Percentiles rank a stretch among this genome's conserved stretches.
Evolutionary conservation across 1,284 basidiomycete species (phyloP).

Genomic region (Clitocybe nebularis): DNA sequence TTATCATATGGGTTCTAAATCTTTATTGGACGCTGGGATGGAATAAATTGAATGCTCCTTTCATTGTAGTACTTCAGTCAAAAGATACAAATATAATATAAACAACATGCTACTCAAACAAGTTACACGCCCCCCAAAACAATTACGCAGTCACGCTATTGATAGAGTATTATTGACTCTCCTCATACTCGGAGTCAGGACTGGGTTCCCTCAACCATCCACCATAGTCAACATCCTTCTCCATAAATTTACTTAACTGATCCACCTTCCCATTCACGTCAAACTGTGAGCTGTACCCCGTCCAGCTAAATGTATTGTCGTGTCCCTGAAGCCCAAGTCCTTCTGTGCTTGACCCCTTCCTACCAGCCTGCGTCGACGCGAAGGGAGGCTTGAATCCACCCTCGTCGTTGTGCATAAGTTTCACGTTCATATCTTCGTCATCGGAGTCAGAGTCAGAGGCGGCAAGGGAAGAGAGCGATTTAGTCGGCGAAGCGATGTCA

Average conservation of each 20-base stretch:
- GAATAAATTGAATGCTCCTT: too few relatives aligned
- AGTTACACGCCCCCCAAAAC: too few relatives aligned
- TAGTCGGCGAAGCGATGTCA: conserved; percentile 21
- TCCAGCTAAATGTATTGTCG: conserved; percentile 15
- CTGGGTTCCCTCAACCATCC: conserved; percentile 21
- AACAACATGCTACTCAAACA: too few relatives aligned
- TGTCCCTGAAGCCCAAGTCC: neutral
- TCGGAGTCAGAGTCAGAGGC: conserved; percentile 23
- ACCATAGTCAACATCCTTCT: conserved; percentile 27
- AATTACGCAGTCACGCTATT: too few relatives aligned
- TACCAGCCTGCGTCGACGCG: conserved; percentile 26
- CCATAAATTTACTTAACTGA: conserved; percentile 27
- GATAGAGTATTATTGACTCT: too few relatives aligned
- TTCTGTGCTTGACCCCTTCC: neutral
- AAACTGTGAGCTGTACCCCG: conserved; percentile 29
- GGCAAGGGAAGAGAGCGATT: conserved; percentile 28
- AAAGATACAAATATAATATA: too few relatives aligned
- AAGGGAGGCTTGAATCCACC: conserved; percentile 26
- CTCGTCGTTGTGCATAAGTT: conserved; percentile 2
- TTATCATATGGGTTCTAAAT: too few relatives aligned
- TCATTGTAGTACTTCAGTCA: too few relatives aligned
- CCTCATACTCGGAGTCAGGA: conserved; percentile 12
- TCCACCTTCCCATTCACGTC: conserved; percentile 28
- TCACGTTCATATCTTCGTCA: conserved; percentile 10
- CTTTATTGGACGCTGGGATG: too few relatives aligned